Conservation (phyloP, 2,329 filamentous ascomycete species). For the Trichoderma polysporum region DNA sequence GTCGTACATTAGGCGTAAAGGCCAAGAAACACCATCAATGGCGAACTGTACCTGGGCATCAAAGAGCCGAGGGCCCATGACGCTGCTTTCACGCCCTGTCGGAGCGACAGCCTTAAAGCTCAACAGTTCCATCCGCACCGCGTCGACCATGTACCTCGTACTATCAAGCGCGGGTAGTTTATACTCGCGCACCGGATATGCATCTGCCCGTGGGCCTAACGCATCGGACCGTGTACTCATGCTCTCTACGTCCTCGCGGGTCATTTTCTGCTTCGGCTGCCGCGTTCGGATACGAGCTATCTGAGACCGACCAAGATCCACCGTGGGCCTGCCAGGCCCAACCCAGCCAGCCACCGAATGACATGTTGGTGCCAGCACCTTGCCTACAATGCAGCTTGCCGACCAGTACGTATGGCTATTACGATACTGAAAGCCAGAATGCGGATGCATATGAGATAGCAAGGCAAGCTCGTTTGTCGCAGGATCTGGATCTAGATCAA, state of each 20-base stretch:
- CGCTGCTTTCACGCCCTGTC: conserved; percentile 26
- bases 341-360: conserved; percentile 71
- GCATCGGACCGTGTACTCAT: conserved; percentile 69
- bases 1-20: conserved; percentile 61
- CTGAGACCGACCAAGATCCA: conserved; percentile 65
- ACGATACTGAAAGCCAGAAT: conserved; percentile 74
- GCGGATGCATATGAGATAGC: conserved; percentile 65
- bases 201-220: conserved; percentile 61
- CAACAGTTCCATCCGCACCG: conserved; percentile 68
- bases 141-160: conserved; percentile 58
- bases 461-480: conserved; percentile 64
- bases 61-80: conserved; percentile 48
- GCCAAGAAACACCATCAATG: conserved; percentile 63
- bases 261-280: conserved; percentile 55
- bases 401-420: conserved; percentile 76
- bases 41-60: conserved; percentile 64
- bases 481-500: conserved; percentile 70
- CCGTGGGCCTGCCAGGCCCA: conserved; percentile 67
- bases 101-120: conserved; percentile 51
- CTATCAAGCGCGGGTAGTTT: conserved; percentile 58
- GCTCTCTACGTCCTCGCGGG: conserved; percentile 58
- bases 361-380: conserved; percentile 72
- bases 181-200: conserved; percentile 68
- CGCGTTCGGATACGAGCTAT: conserved; percentile 67
- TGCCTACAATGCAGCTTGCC: conserved; percentile 68